phyloP scores from a whole-genome alignment of 2,329 filamentous ascomycete species.

The Phaeosphaeriaceae sp. region DNA sequence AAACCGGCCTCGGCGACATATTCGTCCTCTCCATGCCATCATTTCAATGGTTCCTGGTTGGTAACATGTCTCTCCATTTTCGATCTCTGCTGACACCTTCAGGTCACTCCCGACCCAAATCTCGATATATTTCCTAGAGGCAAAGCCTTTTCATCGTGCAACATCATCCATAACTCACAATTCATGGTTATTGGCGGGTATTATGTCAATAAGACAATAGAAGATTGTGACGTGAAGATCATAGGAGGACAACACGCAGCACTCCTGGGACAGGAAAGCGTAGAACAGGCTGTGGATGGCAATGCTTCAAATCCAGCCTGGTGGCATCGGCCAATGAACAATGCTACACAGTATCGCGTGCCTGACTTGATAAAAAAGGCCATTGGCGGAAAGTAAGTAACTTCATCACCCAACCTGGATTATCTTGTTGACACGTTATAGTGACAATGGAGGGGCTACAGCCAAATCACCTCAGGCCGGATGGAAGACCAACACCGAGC shows the following conservation, averaged over 20 bases:
- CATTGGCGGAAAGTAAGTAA: constrained; percentile 44
- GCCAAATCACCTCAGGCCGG: constrained; percentile 55
- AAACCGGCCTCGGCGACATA: constrained; percentile 64
- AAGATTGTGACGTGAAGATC: constrained; percentile 59
- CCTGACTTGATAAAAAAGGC: constrained; percentile 57
- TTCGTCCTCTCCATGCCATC: constrained; percentile 66
- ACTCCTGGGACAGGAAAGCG: constrained; percentile 56
- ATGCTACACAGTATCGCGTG: constrained; percentile 39
- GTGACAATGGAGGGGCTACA: constrained; percentile 59
- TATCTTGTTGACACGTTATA: constrained; percentile 11
- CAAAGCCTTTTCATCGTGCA: constrained; percentile 59
- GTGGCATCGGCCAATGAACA: constrained; percentile 26
- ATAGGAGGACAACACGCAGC: constrained; percentile 62
- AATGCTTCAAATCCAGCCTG: background rate
- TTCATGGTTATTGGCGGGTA: constrained; percentile 67
- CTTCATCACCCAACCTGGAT: constrained; percentile 1
- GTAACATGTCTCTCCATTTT: background rate
- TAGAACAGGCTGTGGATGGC: constrained; percentile 23
- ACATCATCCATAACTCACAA: constrained; percentile 62
- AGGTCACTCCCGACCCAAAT: constrained; percentile 43
- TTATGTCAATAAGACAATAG: constrained; percentile 52
- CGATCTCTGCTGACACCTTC: background rate
- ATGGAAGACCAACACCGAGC: constrained; percentile 55
- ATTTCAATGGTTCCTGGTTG: constrained; percentile 64
- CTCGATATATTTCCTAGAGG: constrained; percentile 39